phyloP scores from a whole-genome alignment of 1,284 basidiomycete genomes.

The Golubevia sp. region DNA sequence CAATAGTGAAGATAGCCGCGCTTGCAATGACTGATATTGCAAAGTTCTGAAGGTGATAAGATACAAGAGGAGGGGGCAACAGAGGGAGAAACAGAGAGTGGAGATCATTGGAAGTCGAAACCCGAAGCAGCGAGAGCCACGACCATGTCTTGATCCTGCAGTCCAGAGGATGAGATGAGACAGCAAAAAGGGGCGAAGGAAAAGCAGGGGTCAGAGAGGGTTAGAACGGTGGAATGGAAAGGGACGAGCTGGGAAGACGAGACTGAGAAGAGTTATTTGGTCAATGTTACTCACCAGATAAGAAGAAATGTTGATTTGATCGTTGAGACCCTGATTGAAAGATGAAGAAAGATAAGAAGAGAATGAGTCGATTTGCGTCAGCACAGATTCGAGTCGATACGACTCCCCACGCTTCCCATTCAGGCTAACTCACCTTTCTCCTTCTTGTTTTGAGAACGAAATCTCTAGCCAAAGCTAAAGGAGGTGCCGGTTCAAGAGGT shows the following conservation, averaged over 20 bases:
- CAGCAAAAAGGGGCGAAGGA: neutral
- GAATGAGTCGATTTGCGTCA: constrained; percentile 2
- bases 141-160: constrained; percentile 45
- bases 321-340: constrained; percentile 24
- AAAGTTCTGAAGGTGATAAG: no score
- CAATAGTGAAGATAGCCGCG: no score
- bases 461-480: constrained; percentile 51
- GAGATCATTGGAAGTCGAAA: constrained; percentile 22
- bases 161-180: neutral
- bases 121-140: constrained; percentile 51
- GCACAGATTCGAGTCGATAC: no score
- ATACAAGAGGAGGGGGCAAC: no score
- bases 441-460: constrained; percentile 54
- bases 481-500: constrained; percentile 53
- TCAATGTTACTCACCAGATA: constrained; percentile 21
- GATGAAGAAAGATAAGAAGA: constrained; percentile 4
- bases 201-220: neutral
- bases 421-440: no score
- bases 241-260: no score
- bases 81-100: no score
- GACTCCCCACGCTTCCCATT: no score
- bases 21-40: no score
- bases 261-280: no score
- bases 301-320: constrained; percentile 29
- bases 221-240: neutral